Evolutionary conservation across 192 early-diverging fungal genomes (phyloP), one percentile per base, ranked within the genome.

Genomic region (Podila verticillata): DNA sequence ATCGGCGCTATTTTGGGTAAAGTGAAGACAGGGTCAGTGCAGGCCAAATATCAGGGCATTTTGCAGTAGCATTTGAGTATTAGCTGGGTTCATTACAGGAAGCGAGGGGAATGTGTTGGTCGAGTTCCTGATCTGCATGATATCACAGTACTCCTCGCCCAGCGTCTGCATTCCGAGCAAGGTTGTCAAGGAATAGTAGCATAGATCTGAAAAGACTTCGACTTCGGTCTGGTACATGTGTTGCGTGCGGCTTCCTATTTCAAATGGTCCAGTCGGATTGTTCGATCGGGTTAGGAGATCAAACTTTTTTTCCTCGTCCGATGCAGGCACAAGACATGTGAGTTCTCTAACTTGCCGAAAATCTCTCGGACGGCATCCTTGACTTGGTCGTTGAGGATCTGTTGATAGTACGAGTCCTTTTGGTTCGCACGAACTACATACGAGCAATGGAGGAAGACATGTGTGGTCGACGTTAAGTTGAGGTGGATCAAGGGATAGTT

Each of bases 121-220:
- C 1, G 69, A 75, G 19, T 82, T 75, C 26, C 80, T 84, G 56
- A 91, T 83, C 62, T 92, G 95, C 70, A 95, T 71, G 60, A 98
- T 94, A 66, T 95, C 95, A 67, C 95, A 97, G 81, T 97, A 98
- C 74, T 99, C 97, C 79, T 99, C 96, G 51, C 97, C 97, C 39
- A 99, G 78, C 0, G 97, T 98, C 69, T 94, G 95, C 20, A 89
- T 90, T 5, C 96, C 93, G n/a, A 86, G 78, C 20, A 87, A 81
- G 0, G 93, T 93, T 7, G 95, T 95, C 48, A 94, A 82, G 0
- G 86, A 89, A 61, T 93, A 91, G 79, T 98, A 98, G 30, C 90
- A 66, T 26, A 91, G 61, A 74, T 92, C 86, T 24, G 93, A 87
- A 20, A 86, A 72, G 4, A 90, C 63, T 8, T 87, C 83, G 7